Percentiles rank a stretch among this genome's conserved stretches.
Evolutionary conservation across 164 flowering plant genomes (phyloP).

Genomic region (Dillenia suffruticosa): DNA sequence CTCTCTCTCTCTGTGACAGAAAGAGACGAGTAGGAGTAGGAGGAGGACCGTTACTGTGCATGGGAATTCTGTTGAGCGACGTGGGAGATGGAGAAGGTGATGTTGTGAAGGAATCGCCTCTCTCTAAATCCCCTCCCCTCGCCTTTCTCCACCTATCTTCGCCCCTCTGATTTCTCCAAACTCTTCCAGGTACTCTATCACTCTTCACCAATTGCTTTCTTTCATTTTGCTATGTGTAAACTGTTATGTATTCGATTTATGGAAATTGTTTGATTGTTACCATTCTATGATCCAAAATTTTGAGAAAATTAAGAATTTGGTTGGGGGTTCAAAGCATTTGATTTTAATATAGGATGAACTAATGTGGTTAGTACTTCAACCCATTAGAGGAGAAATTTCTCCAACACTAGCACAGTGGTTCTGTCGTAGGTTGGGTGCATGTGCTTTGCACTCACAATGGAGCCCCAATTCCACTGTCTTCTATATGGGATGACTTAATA

Average conservation of each 20-base stretch:
- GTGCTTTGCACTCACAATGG: too few relatives aligned
- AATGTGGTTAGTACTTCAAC: too few relatives aligned
- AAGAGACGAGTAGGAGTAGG: constrained; percentile 55
- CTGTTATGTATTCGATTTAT: too few relatives aligned
- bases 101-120: constrained; percentile 8
- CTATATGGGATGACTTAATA: too few relatives aligned
- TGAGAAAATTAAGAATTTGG: too few relatives aligned
- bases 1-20: too few relatives aligned
- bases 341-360: background rate
- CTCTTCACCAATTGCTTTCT: background rate
- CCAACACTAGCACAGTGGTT: too few relatives aligned
- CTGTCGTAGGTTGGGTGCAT: too few relatives aligned
- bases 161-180: constrained; percentile 39
- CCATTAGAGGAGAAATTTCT: too few relatives aligned
- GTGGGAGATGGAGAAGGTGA: constrained; percentile 43
- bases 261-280: background rate
- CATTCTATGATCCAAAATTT: background rate
- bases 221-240: too few relatives aligned
- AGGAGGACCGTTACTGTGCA: constrained; percentile 85
- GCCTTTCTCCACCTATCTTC: constrained; percentile 10
- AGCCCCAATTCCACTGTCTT: too few relatives aligned
- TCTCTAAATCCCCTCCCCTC: constrained; percentile 15
- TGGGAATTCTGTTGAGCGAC: constrained; percentile 78
- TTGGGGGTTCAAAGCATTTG: background rate
- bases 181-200: constrained; percentile 50